Conservation (phyloP, 805 yeast species). For the Metschnikowia lachancei region DNA sequence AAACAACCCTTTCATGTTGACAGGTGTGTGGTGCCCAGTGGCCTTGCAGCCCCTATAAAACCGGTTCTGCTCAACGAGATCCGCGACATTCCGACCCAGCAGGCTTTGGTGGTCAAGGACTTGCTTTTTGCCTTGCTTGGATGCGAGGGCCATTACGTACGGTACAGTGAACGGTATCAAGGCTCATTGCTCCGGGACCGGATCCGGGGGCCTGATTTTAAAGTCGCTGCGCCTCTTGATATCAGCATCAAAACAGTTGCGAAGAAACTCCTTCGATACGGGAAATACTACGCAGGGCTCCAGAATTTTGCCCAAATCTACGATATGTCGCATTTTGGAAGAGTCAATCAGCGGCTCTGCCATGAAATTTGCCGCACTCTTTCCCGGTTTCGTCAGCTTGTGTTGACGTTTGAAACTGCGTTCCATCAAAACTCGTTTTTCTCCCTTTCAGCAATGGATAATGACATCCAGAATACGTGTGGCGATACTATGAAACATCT, state of each 20-base stretch:
- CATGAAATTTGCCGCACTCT: conserved; percentile 44
- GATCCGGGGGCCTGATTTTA: conserved; percentile 70
- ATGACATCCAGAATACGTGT: conserved; percentile 26
- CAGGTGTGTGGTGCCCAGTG: neutral
- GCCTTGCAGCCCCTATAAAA: conserved; percentile 1
- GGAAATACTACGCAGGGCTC: conserved; percentile 61
- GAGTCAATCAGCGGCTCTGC: conserved; percentile 71
- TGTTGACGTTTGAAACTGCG: conserved; percentile 51
- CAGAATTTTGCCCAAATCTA: conserved; percentile 59
- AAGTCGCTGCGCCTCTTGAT: conserved; percentile 69
- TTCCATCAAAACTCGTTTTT: conserved; percentile 49
- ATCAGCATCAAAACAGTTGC: conserved; percentile 69
- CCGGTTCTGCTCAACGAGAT: conserved; percentile 26
- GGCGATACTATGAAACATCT: conserved; percentile 47
- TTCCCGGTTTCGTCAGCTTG: conserved; percentile 26
- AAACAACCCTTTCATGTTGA: conserved; percentile 10
- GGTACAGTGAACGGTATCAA: conserved; percentile 62
- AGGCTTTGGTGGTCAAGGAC: conserved; percentile 70
- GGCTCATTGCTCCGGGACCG: conserved; percentile 40
- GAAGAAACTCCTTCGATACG: conserved; percentile 55
- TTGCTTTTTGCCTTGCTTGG: conserved; percentile 66
- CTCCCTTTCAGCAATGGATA: conserved; percentile 58
- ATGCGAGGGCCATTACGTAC: conserved; percentile 72
- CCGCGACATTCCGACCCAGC: conserved; percentile 57
- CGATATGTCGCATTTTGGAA: conserved; percentile 57